Evolutionary conservation across 441 rosid genomes (phyloP).

Genomic region (Mallotus repandus): DNA sequence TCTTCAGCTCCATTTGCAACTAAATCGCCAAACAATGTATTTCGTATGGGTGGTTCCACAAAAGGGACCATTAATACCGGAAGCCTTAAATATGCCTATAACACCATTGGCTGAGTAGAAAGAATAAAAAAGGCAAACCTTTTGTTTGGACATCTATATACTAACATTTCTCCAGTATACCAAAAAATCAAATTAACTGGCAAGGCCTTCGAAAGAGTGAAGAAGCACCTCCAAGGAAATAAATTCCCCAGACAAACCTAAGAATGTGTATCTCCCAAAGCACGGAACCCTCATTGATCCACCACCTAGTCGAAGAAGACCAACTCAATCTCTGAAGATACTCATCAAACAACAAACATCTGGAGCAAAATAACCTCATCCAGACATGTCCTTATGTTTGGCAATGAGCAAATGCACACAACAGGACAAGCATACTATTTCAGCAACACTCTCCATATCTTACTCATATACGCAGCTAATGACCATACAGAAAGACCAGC

Average conservation of each 20-base stretch:
- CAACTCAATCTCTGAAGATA: too few relatives aligned
- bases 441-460: conserved; percentile 71
- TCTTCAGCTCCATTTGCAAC: background rate
- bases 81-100: conserved; percentile 11
- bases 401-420: conserved; percentile 16
- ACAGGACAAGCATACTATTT: conserved; percentile 44
- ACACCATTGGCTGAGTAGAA: conserved; percentile 3
- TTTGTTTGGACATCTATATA: conserved; percentile 14
- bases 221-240: conserved; percentile 5
- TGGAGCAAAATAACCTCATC: background rate
- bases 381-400: background rate
- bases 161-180: background rate
- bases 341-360: background rate
- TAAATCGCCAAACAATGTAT: background rate
- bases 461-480: conserved; percentile 74
- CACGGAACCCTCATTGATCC: conserved; percentile 5
- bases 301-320: conserved; percentile 7
- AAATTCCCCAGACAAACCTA: conserved; percentile 14
- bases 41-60: background rate
- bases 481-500: conserved; percentile 93
- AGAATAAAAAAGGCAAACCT: background rate
- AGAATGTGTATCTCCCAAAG: background rate
- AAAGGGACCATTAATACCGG: background rate
- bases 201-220: background rate
- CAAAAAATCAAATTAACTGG: background rate